Conservation (phyloP, 2,329 filamentous ascomycete genomes). For the Zarea fungicola region DNA sequence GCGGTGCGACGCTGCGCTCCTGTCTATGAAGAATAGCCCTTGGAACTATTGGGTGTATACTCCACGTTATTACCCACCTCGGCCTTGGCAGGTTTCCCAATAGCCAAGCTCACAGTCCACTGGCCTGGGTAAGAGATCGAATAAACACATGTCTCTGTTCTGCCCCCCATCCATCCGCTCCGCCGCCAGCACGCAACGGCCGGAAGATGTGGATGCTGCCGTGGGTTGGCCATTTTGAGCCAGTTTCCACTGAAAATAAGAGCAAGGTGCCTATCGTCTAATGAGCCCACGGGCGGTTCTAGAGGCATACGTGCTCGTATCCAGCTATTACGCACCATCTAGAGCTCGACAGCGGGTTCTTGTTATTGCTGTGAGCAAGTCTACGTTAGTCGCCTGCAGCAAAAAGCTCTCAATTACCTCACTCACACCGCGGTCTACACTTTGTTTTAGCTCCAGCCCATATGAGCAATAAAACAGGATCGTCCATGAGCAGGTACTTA, state of each 20-base stretch:
- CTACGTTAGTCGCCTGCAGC: background rate
- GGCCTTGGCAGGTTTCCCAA: background rate
- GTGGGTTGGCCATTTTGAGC: background rate
- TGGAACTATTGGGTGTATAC: slow-evolving; percentile 1
- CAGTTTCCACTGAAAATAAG: background rate
- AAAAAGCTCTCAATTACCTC: background rate
- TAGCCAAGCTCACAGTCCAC: background rate
- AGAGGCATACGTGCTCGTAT: too few relatives aligned
- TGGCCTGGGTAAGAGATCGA: background rate
- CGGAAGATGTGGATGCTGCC: background rate
- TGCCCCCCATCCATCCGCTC: background rate
- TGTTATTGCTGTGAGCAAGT: too few relatives aligned
- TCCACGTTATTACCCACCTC: background rate
- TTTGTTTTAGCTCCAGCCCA: background rate
- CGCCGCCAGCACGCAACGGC: background rate
- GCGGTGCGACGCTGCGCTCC: background rate
- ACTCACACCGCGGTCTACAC: background rate
- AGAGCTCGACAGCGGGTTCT: too few relatives aligned
- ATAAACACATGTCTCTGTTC: background rate
- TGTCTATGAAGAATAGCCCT: background rate
- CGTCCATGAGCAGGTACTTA: slow-evolving; percentile 3
- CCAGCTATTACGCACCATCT: too few relatives aligned
- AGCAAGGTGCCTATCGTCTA: too few relatives aligned
- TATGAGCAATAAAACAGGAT: background rate
- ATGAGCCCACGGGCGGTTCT: too few relatives aligned